Conservation (phyloP, 176 grass and related monocot genomes). For the Paspalum notatum region DNA sequence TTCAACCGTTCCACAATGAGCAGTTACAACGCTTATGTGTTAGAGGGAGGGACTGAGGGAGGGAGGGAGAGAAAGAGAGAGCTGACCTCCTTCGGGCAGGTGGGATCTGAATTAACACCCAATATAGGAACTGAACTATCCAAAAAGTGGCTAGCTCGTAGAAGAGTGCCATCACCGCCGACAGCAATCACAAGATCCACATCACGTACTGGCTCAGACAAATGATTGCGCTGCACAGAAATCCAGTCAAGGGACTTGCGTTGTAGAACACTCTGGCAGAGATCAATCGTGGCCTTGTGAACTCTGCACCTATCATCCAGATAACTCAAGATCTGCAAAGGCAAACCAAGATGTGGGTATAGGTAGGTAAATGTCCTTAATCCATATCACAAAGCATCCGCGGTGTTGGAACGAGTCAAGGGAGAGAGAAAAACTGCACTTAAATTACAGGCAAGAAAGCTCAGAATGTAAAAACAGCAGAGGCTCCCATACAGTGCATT, state of each 20-base stretch:
- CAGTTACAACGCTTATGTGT: not conserved
- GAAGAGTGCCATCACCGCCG: conserved; percentile 88
- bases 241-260: conserved; percentile 58
- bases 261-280: conserved; percentile 62
- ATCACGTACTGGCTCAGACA: conserved; percentile 61
- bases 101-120: conserved; percentile 96
- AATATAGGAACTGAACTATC: conserved; percentile 73
- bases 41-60: too few species aligned
- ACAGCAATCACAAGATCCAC: conserved; percentile 88
- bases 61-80: not conserved
- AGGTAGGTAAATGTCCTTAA: conserved; percentile 12
- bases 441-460: not conserved
- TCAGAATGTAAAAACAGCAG: not conserved
- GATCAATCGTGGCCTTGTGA: conserved; percentile 77
- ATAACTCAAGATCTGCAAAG: conserved; percentile 66
- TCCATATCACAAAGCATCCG: not conserved
- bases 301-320: conserved; percentile 80
- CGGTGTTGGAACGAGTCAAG: not conserved
- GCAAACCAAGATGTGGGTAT: not conserved
- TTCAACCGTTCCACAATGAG: too few species aligned
- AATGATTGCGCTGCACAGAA: conserved; percentile 61
- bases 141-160: conserved; percentile 83
- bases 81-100: conserved; percentile 68
- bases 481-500: not conserved
- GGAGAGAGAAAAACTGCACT: not conserved